A percentile compares a stretch with the other conserved stretches of the same genome.
Conservation (phyloP, 2,329 filamentous ascomycete genomes). For the Neopestalotiopsis sp. region DNA sequence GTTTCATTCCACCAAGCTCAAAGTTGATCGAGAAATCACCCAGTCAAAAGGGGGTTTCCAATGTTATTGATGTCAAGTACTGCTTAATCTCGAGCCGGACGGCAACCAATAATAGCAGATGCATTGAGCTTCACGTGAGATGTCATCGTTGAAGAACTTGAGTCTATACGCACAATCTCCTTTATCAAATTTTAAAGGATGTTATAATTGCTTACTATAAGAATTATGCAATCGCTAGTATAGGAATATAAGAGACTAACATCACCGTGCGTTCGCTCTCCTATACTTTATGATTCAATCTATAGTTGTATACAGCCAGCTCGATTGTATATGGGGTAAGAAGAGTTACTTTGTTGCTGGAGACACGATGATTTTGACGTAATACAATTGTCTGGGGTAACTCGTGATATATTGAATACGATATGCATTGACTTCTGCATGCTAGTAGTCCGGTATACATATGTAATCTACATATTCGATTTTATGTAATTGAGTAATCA, state of each 20-base stretch:
- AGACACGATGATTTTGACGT: no score
- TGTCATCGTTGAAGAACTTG: no score
- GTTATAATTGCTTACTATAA: no score
- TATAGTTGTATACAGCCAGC: neutral
- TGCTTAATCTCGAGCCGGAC: neutral
- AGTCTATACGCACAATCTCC: no score
- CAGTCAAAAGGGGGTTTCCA: neutral
- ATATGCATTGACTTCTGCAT: neutral
- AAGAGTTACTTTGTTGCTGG: no score
- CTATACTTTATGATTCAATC: neutral
- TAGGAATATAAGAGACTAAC: no score
- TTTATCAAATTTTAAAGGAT: no score
- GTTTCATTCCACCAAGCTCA: neutral
- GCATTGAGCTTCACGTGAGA: neutral
- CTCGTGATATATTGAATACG: neutral
- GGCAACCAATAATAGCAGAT: neutral
- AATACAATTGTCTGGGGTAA: no score
- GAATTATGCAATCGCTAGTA: no score
- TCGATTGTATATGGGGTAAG: neutral
- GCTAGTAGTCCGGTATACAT: neutral
- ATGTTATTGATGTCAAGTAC: neutral
- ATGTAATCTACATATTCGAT: neutral
- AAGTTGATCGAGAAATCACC: neutral
- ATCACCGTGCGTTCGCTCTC: no score
- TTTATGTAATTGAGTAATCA: no score